A percentile compares a stretch with the other conserved stretches of the same genome.
Evolutionary conservation across 1,284 basidiomycete genomes (phyloP).

Genomic region (Farysia itapuensis): DNA sequence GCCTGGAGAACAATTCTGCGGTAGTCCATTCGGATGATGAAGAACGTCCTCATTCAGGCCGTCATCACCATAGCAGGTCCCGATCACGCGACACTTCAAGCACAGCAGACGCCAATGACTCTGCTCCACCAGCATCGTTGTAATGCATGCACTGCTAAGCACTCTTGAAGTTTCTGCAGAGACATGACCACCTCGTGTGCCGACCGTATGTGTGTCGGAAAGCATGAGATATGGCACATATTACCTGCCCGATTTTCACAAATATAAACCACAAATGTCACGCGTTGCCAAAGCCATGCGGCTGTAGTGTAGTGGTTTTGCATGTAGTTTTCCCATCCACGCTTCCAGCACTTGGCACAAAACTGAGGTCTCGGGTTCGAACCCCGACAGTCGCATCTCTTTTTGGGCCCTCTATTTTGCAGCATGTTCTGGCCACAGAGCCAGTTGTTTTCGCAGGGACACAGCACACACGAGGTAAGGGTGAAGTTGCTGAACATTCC

Average conservation of each 20-base stretch:
- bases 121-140: background rate
- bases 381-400: background rate
- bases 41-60: background rate
- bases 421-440: no score
- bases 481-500: no score
- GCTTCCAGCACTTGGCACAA: background rate
- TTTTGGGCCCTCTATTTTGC: background rate
- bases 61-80: background rate
- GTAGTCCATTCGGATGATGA: constrained; percentile 12
- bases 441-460: no score
- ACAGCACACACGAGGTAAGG: no score
- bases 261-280: no score
- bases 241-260: background rate
- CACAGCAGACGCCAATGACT: background rate
- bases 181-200: background rate
- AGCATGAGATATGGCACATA: background rate
- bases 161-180: background rate
- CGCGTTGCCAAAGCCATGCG: no score
- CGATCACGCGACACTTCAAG: background rate
- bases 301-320: background rate
- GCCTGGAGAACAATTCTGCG: constrained; percentile 11
- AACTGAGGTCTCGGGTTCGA: background rate
- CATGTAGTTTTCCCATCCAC: background rate
- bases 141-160: background rate
- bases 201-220: background rate